Evolutionary conservation across 176 grass and related monocot species (phyloP), one percentile per base, ranked within the genome.

Genomic region (Avena insularis): DNA sequence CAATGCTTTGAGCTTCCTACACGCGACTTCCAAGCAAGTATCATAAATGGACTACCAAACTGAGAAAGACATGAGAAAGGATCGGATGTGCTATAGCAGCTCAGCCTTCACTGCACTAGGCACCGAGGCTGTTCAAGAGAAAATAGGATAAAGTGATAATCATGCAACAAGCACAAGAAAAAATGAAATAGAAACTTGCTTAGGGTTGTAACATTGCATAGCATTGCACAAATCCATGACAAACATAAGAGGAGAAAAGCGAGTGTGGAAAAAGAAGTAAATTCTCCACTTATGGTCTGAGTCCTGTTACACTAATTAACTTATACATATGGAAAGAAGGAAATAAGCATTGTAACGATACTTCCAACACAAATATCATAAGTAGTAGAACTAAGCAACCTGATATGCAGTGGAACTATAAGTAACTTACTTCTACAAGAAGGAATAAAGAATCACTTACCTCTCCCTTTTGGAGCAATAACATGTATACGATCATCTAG

Each of bases 91-190:
- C 71, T 94, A 94, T 77, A 98, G 90, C n/a, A 98, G 89, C 75
- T 98, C 94, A 70, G 97, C 97, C 85, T 98, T 98, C 57, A 98
- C 97, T 4, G 97, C 88, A 87, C 92, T 90, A 62, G 94, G 97
- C 66, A 98, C 97, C 47, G 94, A 90, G 59, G 90, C 97, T 98
- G 89, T 80, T 90, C 70, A 68, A 95, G 51, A 82, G 35, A 82
- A 80, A 15, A 0, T 3, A 13, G 86, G 36, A 38, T 9, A 71
- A 35, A 77, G 81, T 81, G 60, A 76, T 46, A 62, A 49, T 13
- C 60, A 2, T 70, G 71, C 61, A 82, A n/a, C 27, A 83, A 68
- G 40, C 69, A 74, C 14, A 21, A 74, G 4, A 54, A 12, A 11
- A 38, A 31, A 67, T 2, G 16, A 49, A 58, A 77, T 0, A n/a